Percentiles rank a stretch among this genome's conserved stretches.
Conservation (phyloP, 1,284 basidiomycete species). For the Cutaneotrichosporon sp. region DNA sequence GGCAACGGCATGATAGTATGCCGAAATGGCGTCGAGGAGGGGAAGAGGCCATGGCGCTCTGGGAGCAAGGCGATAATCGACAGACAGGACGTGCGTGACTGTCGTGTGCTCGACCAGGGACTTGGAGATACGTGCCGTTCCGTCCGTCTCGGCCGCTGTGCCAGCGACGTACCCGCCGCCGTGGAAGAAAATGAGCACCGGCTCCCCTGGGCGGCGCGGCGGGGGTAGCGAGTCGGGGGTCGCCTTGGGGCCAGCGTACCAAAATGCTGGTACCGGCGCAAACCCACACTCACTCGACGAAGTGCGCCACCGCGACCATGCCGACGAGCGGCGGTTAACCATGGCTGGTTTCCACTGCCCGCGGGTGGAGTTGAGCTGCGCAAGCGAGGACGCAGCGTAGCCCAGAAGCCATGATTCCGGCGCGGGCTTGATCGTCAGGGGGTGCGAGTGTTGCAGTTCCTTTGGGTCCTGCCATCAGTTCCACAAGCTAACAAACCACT, state of each 20-base stretch:
- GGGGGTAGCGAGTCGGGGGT: slow-evolving; percentile 10
- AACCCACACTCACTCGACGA: slow-evolving; percentile 18
- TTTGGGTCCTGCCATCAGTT: slow-evolving; percentile 22
- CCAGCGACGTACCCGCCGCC: slow-evolving; percentile 43
- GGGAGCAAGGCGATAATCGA: slow-evolving; percentile 39
- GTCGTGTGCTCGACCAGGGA: slow-evolving; percentile 34
- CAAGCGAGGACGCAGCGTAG: slow-evolving; percentile 27
- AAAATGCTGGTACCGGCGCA: slow-evolving; percentile 34
- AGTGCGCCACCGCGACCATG: slow-evolving; percentile 1
- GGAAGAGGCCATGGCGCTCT: slow-evolving; percentile 57
- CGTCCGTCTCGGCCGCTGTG: slow-evolving; percentile 38
- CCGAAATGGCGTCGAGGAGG: slow-evolving; percentile 59
- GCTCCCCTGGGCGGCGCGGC: slow-evolving; percentile 25
- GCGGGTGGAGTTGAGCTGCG: slow-evolving; percentile 22
- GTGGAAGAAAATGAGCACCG: slow-evolving; percentile 39
- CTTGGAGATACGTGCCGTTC: slow-evolving; percentile 36
- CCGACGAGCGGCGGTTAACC: slow-evolving; percentile 15
- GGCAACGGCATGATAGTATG: slow-evolving; percentile 58
- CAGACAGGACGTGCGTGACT: slow-evolving; percentile 37
- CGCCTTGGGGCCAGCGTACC: slow-evolving; percentile 36
- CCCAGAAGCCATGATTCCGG: slow-evolving; percentile 30
- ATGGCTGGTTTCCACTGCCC: slow-evolving; percentile 38
- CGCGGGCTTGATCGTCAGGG: slow-evolving; percentile 31
- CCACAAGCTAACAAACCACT: too few species aligned
- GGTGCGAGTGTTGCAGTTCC: slow-evolving; percentile 31